Evolutionary conservation across 2,329 filamentous ascomycete genomes (phyloP), one percentile per base, ranked within the genome.

Genomic region (Pyricularia pennisetigena): DNA sequence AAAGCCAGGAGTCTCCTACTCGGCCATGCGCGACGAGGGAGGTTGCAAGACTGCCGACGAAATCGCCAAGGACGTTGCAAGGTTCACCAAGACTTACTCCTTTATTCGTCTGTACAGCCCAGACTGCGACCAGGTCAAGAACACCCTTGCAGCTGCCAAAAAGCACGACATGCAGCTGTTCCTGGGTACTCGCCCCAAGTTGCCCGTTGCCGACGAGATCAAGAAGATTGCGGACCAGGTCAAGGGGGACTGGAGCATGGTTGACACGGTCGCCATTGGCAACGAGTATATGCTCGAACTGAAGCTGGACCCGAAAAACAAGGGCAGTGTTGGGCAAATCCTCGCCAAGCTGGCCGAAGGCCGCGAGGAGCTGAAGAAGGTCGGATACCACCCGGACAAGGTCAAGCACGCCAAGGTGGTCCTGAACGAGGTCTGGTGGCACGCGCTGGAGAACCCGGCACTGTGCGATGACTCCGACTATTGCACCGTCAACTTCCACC

Each of bases 401-500:
- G 41, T 66, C 65, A 66, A 66, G 26, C 59, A 62, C 59, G 93
- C 93, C 2, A 86, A 87, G 1, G 87, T 97, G 32, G 91, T 94
- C 54, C 88, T 90, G 0, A 91, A 94, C 64, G 93, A 97, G 75
- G 94, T 91, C 0, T 91, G 92, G 73, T 83, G 86, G 26, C 88
- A 89, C 5, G 83, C 88, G n/a, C 80, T 88, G 65, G 78, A 81
- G 66, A 85, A 94, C 72, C 89, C 89, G 0, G 79, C 85, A 67
- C 83, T 97, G 65, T 96, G 93, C 79, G 77, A 87, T 29, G 83
- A 81, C 64, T 91, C 90, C 0, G 92, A 96, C 74, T 92, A 91
- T 79, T 92, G 89, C 74, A 90, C 92, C 20, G 86, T 90, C 75
- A 97, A 97, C 78, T 86, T 88, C 72, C 93, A 97, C 77, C 86